Percentiles rank a stretch among this genome's conserved stretches.
phyloP scores from a whole-genome alignment of 2,329 filamentous ascomycete species.

The Fulvia fulva region DNA sequence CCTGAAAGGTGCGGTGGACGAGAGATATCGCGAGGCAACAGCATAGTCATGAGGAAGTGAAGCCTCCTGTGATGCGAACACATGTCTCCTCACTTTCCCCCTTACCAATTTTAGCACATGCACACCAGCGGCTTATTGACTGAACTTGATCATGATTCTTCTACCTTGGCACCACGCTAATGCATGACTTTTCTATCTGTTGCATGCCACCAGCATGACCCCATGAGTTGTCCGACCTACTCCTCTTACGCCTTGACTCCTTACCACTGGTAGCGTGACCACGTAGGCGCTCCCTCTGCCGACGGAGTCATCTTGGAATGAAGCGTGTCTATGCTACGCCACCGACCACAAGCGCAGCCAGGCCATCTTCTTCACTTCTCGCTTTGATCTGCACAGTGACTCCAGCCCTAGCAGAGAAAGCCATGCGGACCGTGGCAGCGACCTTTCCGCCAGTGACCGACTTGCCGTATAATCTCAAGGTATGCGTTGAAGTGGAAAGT shows the following conservation, averaged over 20 bases:
- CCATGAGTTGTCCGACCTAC: background rate
- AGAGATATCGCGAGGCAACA: background rate
- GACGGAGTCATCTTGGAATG: constrained; percentile 19
- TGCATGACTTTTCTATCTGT: constrained; percentile 1
- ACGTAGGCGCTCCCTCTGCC: background rate
- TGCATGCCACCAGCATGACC: background rate
- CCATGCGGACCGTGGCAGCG: constrained; percentile 84
- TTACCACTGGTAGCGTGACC: background rate
- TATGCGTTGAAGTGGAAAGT: constrained; percentile 83
- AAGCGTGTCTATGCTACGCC: constrained; percentile 64
- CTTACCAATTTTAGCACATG: background rate
- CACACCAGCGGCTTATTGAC: background rate
- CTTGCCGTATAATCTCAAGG: constrained; percentile 93
- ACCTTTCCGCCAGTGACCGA: constrained; percentile 87
- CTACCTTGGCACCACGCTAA: background rate
- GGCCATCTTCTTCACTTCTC: constrained; percentile 85
- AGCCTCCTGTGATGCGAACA: background rate
- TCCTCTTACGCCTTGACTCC: background rate
- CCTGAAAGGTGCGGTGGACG: no score
- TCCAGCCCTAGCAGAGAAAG: constrained; percentile 84
- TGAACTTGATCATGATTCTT: background rate
- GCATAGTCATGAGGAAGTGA: background rate
- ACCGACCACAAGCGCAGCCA: constrained; percentile 78
- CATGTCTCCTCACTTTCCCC: background rate
- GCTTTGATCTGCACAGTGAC: constrained; percentile 95